Percentiles rank a stretch among this genome's conserved stretches.
Evolutionary conservation across 2,329 filamentous ascomycete species (phyloP).

Genomic region (Shiraia bambusicola): DNA sequence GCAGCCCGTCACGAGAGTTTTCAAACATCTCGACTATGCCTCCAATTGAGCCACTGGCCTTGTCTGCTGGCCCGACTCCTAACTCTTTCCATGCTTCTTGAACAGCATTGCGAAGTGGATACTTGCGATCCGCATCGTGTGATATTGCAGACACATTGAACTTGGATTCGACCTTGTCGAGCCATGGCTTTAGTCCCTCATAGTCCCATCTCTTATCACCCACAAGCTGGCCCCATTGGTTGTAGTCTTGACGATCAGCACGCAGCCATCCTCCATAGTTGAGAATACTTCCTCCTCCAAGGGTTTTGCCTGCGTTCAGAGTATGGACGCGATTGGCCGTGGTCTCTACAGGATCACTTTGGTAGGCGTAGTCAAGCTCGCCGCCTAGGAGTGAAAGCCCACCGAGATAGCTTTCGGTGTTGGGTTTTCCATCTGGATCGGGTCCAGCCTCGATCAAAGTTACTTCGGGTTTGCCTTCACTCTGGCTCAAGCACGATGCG

Average conservation of each 20-base stretch:
- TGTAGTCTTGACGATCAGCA: conserved; percentile 45
- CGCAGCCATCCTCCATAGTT: conserved; percentile 49
- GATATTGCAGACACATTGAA: conserved; percentile 17
- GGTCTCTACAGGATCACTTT: conserved; percentile 33
- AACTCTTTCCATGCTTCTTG: conserved; percentile 43
- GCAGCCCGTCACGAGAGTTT: conserved; percentile 4
- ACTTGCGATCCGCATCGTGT: conserved; percentile 28
- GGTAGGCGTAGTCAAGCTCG: conserved; percentile 43
- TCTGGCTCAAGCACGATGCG: conserved; percentile 36
- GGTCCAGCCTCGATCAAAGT: conserved; percentile 46
- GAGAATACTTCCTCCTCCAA: conserved; percentile 47
- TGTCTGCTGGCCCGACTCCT: conserved; percentile 30
- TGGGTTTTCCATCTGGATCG: conserved; percentile 25
- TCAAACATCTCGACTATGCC: conserved; percentile 7
- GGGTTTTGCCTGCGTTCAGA: conserved; percentile 42
- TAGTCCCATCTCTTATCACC: conserved; percentile 49
- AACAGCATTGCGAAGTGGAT: conserved; percentile 43
- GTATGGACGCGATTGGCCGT: conserved; percentile 25
- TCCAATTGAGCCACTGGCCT: neutral
- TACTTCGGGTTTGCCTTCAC: conserved; percentile 9
- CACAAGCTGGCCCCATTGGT: conserved; percentile 44
- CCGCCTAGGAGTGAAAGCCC: conserved; percentile 33
- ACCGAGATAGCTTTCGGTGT: conserved; percentile 28
- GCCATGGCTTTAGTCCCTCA: conserved; percentile 47
- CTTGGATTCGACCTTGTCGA: conserved; percentile 44